Evolutionary conservation across 495 filamentous ascomycete species (phyloP), one percentile per base, ranked within the genome.

Genomic region (Lophiotrema nucula): DNA sequence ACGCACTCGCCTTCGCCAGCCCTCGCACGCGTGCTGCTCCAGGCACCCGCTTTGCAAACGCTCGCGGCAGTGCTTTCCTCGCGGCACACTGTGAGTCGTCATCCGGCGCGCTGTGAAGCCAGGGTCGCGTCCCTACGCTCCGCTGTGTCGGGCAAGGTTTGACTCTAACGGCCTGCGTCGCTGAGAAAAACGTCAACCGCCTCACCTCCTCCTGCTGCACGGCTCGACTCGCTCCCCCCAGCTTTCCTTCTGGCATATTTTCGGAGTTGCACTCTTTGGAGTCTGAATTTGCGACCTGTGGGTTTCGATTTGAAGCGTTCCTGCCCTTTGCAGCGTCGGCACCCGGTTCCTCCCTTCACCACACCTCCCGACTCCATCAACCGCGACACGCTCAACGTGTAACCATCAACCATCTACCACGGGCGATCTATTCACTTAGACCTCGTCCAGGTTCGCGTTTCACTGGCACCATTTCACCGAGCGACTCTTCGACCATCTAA

Each of bases 361-460:
- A 18, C 28, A 16, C 41, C 39, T 37, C 33, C 35, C 37, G 23
- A 35, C 46, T 27, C 21, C 62, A 24, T 39, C 51, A 38, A 35
- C 53, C 41, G 31, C 58, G 44, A 53, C 37, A 60, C 56, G 25
- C 43, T 43, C 55, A 58, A 47, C 60, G 48, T 64, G 58, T 45
- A 53, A 49, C 50, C 43, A 49, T 55, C 58, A 48, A 53, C 47
- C n/a, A 27, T 19, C 53, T 11, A n/a, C 28, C 33, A 61, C 52
- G 58, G 62, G 54, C 63, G 63, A 66, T 58, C 63, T 66, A 66
- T 66, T 66, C 28, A 66, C 50, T 66, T 66, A 66, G 63, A 38
- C 52, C 47, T 66, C 63, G 63, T 66, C 63, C 58, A 49, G 53
- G 57, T 55, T 58, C 58, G 49, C 53, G 41, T 61, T 57, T 49